Evolutionary conservation across 2,329 filamentous ascomycete species (phyloP), one percentile per base, ranked within the genome.

Genomic region (Bipolaris victoriae): DNA sequence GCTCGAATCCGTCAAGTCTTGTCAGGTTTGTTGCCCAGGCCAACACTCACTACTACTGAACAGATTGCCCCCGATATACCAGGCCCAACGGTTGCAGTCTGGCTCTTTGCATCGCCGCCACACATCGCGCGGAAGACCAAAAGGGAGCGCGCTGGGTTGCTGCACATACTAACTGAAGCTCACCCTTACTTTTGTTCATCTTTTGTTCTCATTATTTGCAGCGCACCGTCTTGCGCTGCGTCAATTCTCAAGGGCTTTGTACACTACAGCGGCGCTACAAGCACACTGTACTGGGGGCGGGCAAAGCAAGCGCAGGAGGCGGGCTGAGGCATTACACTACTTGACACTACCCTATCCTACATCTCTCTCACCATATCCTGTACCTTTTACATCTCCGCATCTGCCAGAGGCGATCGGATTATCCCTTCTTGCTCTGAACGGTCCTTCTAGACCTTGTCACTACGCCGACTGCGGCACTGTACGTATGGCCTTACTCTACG

Each of bases 341-440:
- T 33, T 31, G 67, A 61, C 46, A 45, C 49, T 52, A 36, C 64
- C 63, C 68, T 64, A 61, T 60, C 60, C 29, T 70, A 64, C 70
- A 65, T 68, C 61, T 63, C 67, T 63, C 61, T 55, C 54, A 62
- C 58, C 58, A 61, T 62, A 64, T 72, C 65, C 67, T 76, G 73
- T 76, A 75, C 68, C 65, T 70, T 72, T 66, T 59, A 65, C 61
- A 65, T 58, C 36, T 74, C 73, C 70, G 73, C 63, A 76, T 75
- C 72, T 76, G 73, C 72, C 73, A 76, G 73, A 67, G 73, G 73
- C 73, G 72, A 75, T 76, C 73, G 72, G 73, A 71, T 50, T 68
- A 62, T 62, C 62, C 55, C 60, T 46, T 70, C 60, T 71, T 66
- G 66, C 67, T 52, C 69, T 71, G 63, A 72, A 65, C 72, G 65